Evolutionary conservation across 164 flowering plant species (phyloP), one percentile per base, ranked within the genome.

Genomic region (Liriodendron chinense): DNA sequence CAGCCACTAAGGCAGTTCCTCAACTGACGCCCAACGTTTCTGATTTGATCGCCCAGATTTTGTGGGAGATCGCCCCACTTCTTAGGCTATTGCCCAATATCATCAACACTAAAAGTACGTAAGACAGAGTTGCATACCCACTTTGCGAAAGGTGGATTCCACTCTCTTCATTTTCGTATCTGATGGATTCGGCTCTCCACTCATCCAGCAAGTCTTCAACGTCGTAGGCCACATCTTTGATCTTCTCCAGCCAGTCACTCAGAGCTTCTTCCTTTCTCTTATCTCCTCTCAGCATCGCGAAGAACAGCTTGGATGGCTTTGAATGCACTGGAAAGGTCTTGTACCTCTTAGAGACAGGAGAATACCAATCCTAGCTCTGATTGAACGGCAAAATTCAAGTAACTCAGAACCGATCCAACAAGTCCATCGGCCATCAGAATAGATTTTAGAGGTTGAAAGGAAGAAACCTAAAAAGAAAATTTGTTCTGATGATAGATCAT

Each of bases 271-370:
- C 74, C 21, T 69, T 74, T 3, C 76, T 68, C 62, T 80, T n/a
- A 80, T 20, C 65, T 70, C 23, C 65, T 70, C 65, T 82, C 86
- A 2, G 84, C 86, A 72, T 84, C 83, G 9, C 12, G 22, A 20
- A 83, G 74, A 62, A 81, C 77, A 7, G 78, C 80, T 25, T 69
- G 71, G 68, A 77, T 75, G 57, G 68, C 49, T 5, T 26, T 12
- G 56, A 82, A 64, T 8, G 57, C 23, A 25, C 12, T 59, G 0
- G 13, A 21, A 61, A 82, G 84, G 22, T 72, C 70, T 63, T 74
- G 3, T 13, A 79, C 22, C 12, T 82, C 70, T 48, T 73, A 6
- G 20, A 4, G 43, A 34, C 43, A 34, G 43, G 43, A 34, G 43
- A 18, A 3, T 18, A 57, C 62, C 62, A 9, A 57, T 57, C 20